Evolutionary conservation across 73 alveolate species (phyloP), one percentile per base, ranked within the genome.

Genomic region (Blepharisma japonicum): DNA sequence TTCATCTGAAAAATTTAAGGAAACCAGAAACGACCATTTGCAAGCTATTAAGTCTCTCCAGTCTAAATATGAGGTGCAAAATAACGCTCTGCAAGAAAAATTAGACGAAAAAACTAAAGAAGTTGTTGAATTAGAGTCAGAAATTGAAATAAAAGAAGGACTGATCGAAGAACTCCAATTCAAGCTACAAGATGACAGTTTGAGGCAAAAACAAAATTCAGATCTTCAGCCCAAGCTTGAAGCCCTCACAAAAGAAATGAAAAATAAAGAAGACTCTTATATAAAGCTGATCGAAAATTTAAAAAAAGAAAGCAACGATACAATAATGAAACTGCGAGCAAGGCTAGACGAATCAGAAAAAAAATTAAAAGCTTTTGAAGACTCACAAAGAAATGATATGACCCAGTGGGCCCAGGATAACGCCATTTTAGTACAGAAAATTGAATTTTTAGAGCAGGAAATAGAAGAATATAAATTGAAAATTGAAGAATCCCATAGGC

Each of bases 381-480:
- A 70, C 21, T n/a, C n/a, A 7, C 27, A 18, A 20, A 70, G 66
- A 70, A 70, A 70, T 70, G 68, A 70, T 39, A 70, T 70, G 66
- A 20, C 80, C 14, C n/a, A 9, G 14, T 70, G 56, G 80, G 80
- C 56, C 2, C 56, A 70, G 61, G 97, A 94, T 76, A 84, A 86
- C 54, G 98, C 98, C 4, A 79, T 94, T 25, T 77, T 92, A 7
- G 83, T 86, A 14, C 84, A 92, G 82, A 93, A 91, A 74, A 80
- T 87, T 25, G 89, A 81, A n/a, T 92, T 90, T 81, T 86, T 84
- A 68, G 94, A 89, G 49, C 87, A 87, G 39, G 56, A 70, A 25
- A 20, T 70, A 9, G 80, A 47, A 81, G 85, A 71, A 47, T 45
- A 38, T 18, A 70, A 70, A 54, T 8, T 20, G 3, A 45, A 70